Evolutionary conservation across 2,329 filamentous ascomycete species (phyloP), one percentile per base, ranked within the genome.

Genomic region (Colletotrichum nymphaeae): DNA sequence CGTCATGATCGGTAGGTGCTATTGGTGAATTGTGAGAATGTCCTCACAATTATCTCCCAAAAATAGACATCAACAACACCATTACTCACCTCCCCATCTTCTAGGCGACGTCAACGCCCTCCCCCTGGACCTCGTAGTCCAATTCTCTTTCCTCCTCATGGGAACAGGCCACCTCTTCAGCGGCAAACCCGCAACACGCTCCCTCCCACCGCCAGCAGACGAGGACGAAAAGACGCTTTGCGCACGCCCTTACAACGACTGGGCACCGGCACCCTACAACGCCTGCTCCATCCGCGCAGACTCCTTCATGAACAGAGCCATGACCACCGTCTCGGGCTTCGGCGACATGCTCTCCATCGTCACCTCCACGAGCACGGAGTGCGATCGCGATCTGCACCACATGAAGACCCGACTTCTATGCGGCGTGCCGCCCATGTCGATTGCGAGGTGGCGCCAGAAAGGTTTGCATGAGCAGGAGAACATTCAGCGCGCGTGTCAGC

Each of bases 241-340:
- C 58, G 49, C 8, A 49, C n/a, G 4, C 32, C 69, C 69, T 7
- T 72, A 68, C 58, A 37, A 22, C 26, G 56, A 68, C 22, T 72
- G 69, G 69, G 69, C 69, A 4, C 69, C 69, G 5, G 30, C 64
- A 26, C 69, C 49, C 12, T 63, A 60, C 64, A 72, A 72, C 49
- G 26, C 26, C 14, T 28, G 24, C 22, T 12, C n/a, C 2, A 68
- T 55, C 14, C 32, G 26, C 37, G 28, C 32, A 32, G 64, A 62
- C 68, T 67, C 64, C 30, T 64, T 19, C 6, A 12, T 68, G 5
- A 19, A 16, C 69, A 64, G 69, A 19, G 35, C 57, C 4, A 68
- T 63, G 46, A 24, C 22, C 32, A 49, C 58, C 53, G 22, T 72
- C 30, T 32, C 53, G 1, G 68, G 68, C 42, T 42, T 71, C 53